Base-by-base conservation (phyloP, 768 basidiomycete species). In the Trametes sanguinea region DNA sequence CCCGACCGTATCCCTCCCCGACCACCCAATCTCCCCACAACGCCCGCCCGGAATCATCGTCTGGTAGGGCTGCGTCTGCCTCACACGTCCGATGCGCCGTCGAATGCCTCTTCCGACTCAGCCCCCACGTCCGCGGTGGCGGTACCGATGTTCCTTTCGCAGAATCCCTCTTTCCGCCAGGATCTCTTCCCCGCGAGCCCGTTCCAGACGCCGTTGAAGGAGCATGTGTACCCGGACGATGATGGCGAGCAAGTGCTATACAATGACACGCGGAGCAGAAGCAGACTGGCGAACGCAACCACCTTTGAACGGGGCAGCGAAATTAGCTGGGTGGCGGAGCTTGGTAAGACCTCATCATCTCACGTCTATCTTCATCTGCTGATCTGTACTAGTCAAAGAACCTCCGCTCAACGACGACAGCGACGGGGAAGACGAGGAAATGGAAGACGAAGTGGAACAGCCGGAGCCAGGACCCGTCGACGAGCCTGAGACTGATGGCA, bases 241-340 rank as follows among this genome's bases (percentile, higher is more conserved):
- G 83, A 92, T 22, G 89, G 87, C 61, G 89, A 91, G 60, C 80
- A 85, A 67, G 85, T 90, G 30, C 64, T 65, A 37, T 72, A 70
- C 51, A 69, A 69, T n/a, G 67, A 73, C 30, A 32, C 69, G 39
- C 55, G 68, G 35, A 68, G 66, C 35, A 66, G 69, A 9, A 64
- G 70, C 2, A 62, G 70, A 61, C 64, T 61, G 13, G 68, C 66
- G 11, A 65, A 68, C 7, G 67, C 54, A 46, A 40, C 52, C 35
- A 64, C 57, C n/a, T 65, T 70, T 40, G 69, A 67, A 17, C 64
- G 71, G 32, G 70, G 82, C 48, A 82, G 84, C 45, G 86, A 86
- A 67, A 82, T 80, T 47, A 93, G 90, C 68, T 93, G 90, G 90
- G 78, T 90, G 40, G 89, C 88, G 44, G 84, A 86, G 50, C 87